Base-by-base conservation (phyloP, 441 rosid species). In the Pelargonium myrrhifolium region DNA sequence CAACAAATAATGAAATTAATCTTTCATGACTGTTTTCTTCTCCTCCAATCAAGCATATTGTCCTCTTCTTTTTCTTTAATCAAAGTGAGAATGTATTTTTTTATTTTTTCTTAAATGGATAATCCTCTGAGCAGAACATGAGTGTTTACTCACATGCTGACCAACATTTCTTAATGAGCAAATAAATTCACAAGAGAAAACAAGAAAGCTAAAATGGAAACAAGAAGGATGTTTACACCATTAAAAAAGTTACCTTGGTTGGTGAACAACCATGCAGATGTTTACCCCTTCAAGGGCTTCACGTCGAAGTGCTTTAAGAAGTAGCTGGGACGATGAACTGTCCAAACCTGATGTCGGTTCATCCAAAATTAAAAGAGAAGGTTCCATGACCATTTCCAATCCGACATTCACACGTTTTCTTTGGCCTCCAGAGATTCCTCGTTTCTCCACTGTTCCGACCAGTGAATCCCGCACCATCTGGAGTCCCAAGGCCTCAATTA, bases 301-400 rank as follows among this genome's bases (percentile, higher is more conserved):
- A 17, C 94, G 96, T n/a, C 97, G 89, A 68, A 92, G 91, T 64
- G 99, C 97, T 81, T 89, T 79, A 28, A 94, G 91, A 62, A 94
- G 89, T 77, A 89, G 81, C 66, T 85, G 87, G 62, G 99, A 94
- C 45, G 99, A 92, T 49, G 99, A 89, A 71, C 99, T 94, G 69
- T 94, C 99, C 82, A 92, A 85, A 17, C 99, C 99, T 37, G 99
- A 89, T 21, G 99, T 94, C 10, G 99, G 97, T 71, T 94, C 99
- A 72, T 92, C 99, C 66, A 94, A 84, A 68, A 94, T 92, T 53
- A 94, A 82, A 67, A 94, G 87, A 62, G 99, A 94, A 84, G 99
- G 99, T 69, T 94, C 98, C 99, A 94, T 92, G 45, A 94, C 99
- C 99, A 94, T 94, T 80, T 94, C 99, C 68, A 94, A 86, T 67